Conservation (phyloP, 2,329 filamentous ascomycete species). For the Hypocreales sp. region DNA sequence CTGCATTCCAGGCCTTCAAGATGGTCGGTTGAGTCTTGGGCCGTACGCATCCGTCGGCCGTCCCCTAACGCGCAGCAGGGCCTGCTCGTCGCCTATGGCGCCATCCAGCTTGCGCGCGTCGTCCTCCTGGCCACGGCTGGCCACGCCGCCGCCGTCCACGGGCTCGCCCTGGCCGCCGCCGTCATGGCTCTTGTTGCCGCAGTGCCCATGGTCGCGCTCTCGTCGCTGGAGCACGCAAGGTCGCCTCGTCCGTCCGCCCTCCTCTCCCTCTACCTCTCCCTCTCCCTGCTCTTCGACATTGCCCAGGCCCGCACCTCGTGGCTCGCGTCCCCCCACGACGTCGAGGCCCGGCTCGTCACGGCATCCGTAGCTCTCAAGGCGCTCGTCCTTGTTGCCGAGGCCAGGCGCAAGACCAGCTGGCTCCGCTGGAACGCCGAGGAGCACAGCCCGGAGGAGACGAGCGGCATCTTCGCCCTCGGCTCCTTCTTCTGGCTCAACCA, state of each 20-base stretch:
- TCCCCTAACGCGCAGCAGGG: not conserved
- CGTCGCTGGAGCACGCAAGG: not conserved
- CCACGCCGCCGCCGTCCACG: not conserved
- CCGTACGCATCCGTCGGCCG: too few species aligned
- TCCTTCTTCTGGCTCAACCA: not conserved
- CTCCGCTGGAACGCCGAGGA: not conserved
- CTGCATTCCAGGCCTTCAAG: too few species aligned
- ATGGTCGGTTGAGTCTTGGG: too few species aligned
- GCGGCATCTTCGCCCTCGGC: not conserved
- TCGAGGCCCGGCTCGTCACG: not conserved
- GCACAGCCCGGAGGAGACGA: not conserved
- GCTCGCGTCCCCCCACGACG: not conserved
- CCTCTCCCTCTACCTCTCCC: not conserved
- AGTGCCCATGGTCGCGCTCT: too few species aligned
- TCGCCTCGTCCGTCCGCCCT: not conserved
- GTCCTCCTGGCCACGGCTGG: not conserved
- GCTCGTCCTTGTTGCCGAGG: not conserved
- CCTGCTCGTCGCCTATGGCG: not conserved
- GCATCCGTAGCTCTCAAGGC: not conserved
- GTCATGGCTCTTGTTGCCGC: too few species aligned
- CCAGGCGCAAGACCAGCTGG: not conserved
- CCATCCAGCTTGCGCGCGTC: not conserved
- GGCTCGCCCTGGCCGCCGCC: not conserved
- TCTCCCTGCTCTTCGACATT: not conserved
- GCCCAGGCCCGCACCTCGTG: not conserved